A percentile compares a stretch with the other conserved stretches of the same genome.
phyloP scores from a whole-genome alignment of 345 rosid genomes.

The Chamaenerion angustifolium region DNA sequence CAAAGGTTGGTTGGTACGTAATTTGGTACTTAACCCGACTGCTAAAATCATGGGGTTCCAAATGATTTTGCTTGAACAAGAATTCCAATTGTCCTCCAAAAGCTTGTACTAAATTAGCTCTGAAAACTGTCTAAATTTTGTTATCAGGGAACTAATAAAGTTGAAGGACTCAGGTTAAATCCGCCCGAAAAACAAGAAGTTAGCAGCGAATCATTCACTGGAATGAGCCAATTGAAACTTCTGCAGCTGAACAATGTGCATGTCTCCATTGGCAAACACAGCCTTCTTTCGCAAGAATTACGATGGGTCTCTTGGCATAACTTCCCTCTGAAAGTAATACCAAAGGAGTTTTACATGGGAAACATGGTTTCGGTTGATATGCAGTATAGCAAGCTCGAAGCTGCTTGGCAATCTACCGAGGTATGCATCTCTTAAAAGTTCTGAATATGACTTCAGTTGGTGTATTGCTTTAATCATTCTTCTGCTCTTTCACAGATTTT shows the following conservation, averaged over 20 bases:
- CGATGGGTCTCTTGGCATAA: slow-evolving; percentile 8
- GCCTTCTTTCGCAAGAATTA: not conserved
- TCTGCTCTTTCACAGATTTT: no score
- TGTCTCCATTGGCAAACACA: not conserved
- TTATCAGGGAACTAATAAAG: slow-evolving; percentile 3
- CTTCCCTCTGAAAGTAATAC: not conserved
- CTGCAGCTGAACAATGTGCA: not conserved
- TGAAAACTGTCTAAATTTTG: not conserved
- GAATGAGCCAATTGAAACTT: slow-evolving; percentile 6
- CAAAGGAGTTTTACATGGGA: not conserved
- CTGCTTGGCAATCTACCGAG: not conserved
- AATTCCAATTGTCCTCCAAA: not conserved
- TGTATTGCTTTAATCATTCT: not conserved
- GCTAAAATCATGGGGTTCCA: no score
- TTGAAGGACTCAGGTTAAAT: slow-evolving; percentile 7
- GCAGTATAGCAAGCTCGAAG: not conserved
- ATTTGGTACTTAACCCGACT: no score
- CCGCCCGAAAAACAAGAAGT: not conserved
- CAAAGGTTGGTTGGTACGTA: no score
- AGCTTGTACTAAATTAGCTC: not conserved
- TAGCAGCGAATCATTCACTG: slow-evolving; percentile 1
- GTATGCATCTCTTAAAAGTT: not conserved
- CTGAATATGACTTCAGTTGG: not conserved
- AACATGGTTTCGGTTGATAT: not conserved
- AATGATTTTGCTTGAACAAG: not conserved